These are phyloP conservation scores for Glonium stellatum DNA, from an alignment of 495 filamentous ascomycete genomes.

Conservation along the genomic window DNA sequence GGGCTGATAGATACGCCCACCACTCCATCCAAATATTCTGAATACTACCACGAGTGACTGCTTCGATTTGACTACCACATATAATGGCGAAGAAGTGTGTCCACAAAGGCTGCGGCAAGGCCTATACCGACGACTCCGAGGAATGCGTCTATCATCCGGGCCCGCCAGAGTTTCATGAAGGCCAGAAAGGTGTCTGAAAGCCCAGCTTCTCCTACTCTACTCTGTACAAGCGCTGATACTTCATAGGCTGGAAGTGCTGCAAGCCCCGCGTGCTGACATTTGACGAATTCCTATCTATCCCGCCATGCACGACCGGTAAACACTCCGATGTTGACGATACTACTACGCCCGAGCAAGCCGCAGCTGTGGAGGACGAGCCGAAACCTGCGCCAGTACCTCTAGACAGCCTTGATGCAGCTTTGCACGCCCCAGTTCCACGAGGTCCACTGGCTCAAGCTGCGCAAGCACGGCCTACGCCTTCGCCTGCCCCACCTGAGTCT, in stretches of 20 bases:
- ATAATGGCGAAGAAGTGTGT: conserved; percentile 85
- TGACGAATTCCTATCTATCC: conserved; percentile 93
- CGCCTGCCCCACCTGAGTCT: conserved; percentile 64
- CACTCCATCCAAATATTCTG: neutral
- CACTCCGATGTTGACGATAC: conserved; percentile 83
- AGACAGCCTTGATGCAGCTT: conserved; percentile 9
- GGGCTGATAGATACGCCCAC: neutral
- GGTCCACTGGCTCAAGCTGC: conserved; percentile 12
- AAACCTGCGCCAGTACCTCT: conserved; percentile 10
- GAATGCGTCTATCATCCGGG: conserved; percentile 88
- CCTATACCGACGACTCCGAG: conserved; percentile 75
- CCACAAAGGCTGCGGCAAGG: conserved; percentile 90
- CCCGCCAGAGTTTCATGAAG: conserved; percentile 93
- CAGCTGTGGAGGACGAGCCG: conserved; percentile 19
- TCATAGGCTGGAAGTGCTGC: conserved; percentile 95
- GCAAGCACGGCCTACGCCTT: conserved; percentile 42
- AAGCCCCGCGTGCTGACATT: conserved; percentile 97
- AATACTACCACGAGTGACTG: conserved; percentile 7
- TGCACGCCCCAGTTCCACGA: conserved; percentile 17
- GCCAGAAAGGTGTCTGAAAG: conserved; percentile 78
- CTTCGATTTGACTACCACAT: neutral
- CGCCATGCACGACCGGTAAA: conserved; percentile 88
- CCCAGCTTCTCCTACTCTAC: conserved; percentile 5
- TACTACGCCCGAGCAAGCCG: conserved; percentile 48
- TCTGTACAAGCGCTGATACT: conserved; percentile 11